Conservation (phyloP, 495 filamentous ascomycete species). For the Cercophora sp. region DNA sequence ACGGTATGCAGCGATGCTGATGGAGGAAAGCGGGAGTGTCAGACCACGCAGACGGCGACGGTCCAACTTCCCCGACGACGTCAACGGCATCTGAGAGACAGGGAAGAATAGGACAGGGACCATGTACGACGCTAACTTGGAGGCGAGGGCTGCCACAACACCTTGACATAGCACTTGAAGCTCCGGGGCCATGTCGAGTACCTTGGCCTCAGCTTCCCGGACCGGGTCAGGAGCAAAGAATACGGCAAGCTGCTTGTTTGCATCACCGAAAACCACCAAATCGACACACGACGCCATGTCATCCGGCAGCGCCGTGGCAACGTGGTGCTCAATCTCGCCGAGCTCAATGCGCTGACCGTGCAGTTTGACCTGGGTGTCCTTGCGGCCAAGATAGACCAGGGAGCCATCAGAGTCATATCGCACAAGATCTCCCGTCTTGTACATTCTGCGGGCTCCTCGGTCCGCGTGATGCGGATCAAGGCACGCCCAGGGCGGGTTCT, state of each 20-base stretch:
- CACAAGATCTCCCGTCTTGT: conserved; percentile 60
- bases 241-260: conserved; percentile 17
- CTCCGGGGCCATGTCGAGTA: conserved; percentile 13
- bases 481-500: conserved; percentile 12
- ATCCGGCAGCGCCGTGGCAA: conserved; percentile 31
- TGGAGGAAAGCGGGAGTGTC: not conserved
- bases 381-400: conserved; percentile 44
- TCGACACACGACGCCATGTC: conserved; percentile 15
- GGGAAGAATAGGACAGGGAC: conserved; percentile 51
- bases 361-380: conserved; percentile 38
- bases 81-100: conserved; percentile 46
- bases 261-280: conserved; percentile 2
- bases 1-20: conserved; percentile 11
- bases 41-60: conserved; percentile 17
- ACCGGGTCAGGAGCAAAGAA: conserved; percentile 7
- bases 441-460: conserved; percentile 29
- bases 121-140: conserved; percentile 43
- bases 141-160: not conserved
- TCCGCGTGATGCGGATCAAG: conserved; percentile 8
- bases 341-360: conserved; percentile 40
- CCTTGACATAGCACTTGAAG: conserved; percentile 5
- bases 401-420: conserved; percentile 51
- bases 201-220: not conserved
- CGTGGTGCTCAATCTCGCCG: conserved; percentile 54
- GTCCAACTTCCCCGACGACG: conserved; percentile 52